A percentile compares a stretch with the other conserved stretches of the same genome.
Evolutionary conservation across 2,329 filamentous ascomycete genomes (phyloP).

Genomic region (Acrocalymma vagum): DNA sequence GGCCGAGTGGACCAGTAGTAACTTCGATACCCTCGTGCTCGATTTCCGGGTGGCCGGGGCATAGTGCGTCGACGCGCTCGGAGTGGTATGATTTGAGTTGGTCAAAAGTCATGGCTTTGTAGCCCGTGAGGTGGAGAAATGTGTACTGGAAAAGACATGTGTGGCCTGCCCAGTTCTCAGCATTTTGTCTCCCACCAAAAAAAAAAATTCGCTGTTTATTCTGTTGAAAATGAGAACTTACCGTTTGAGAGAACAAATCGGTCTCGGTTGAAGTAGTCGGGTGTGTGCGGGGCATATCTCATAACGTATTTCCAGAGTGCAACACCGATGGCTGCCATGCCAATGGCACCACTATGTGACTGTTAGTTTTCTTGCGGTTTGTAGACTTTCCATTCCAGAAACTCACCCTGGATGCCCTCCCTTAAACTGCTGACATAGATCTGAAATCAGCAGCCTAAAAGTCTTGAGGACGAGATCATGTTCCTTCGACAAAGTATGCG

Average conservation of each 20-base stretch:
- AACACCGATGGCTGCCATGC: conserved; percentile 69
- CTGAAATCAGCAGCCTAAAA: conserved; percentile 71
- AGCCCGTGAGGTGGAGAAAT: conserved; percentile 62
- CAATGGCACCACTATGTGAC: conserved; percentile 60
- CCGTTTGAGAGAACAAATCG: conserved; percentile 70
- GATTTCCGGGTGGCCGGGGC: conserved; percentile 66
- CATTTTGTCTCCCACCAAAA: too few species aligned
- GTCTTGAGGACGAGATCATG: conserved; percentile 65
- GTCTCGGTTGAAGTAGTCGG: conserved; percentile 68
- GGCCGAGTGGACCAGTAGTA: conserved; percentile 67
- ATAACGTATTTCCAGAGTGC: conserved; percentile 70
- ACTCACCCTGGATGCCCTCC: conserved; percentile 73
- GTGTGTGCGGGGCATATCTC: conserved; percentile 64
- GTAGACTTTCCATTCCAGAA: too few species aligned
- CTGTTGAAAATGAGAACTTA: conserved; percentile 16
- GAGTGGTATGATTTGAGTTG: conserved; percentile 65
- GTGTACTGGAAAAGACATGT: conserved; percentile 63
- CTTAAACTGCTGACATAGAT: conserved; percentile 74
- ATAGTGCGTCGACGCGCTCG: conserved; percentile 55
- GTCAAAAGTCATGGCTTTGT: conserved; percentile 63
- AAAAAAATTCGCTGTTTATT: neutral
- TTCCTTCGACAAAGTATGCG: conserved; percentile 31
- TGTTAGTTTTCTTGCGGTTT: conserved; percentile 7
- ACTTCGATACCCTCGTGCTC: conserved; percentile 66
- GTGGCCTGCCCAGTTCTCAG: conserved; percentile 51